Percentiles rank a stretch among this genome's conserved stretches.
Conservation (phyloP, 805 yeast genomes). For the Komagataella mondaviorum region DNA sequence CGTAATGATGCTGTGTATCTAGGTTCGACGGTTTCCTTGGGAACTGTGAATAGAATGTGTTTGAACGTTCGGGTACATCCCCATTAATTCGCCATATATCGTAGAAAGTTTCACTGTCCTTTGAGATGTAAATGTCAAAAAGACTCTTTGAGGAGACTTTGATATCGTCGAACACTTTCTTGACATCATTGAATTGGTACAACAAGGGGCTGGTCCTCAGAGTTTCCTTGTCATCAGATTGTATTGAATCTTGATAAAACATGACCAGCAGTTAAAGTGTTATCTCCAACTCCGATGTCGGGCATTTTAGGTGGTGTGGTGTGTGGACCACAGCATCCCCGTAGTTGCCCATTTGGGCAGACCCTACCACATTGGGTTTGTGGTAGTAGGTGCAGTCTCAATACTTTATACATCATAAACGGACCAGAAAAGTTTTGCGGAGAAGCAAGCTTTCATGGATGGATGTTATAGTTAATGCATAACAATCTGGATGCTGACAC, state of each 20-base stretch:
- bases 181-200: slow-evolving; percentile 2
- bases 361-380: not conserved
- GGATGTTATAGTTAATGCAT: not conserved
- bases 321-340: not conserved
- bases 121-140: slow-evolving; percentile 9
- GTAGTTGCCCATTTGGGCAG: not conserved
- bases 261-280: not conserved
- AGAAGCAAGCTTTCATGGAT: too few species aligned
- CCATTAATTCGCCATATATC: slow-evolving; percentile 14
- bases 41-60: slow-evolving; percentile 16
- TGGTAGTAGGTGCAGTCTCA: not conserved
- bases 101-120: slow-evolving; percentile 14
- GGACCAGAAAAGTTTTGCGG: too few species aligned
- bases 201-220: slow-evolving; percentile 3
- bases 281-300: not conserved
- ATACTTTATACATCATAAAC: too few species aligned
- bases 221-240: slow-evolving; percentile 10
- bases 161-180: not conserved
- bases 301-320: not conserved
- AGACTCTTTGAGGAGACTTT: slow-evolving; percentile 5
- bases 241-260: slow-evolving; percentile 10
- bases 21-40: slow-evolving; percentile 18
- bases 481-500: not conserved
- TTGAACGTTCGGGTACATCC: slow-evolving; percentile 14
- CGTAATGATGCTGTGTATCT: slow-evolving; percentile 18